These are phyloP conservation scores for Aleurites moluccanus DNA, from an alignment of 441 rosid genomes.

Conservation along the genomic window DNA sequence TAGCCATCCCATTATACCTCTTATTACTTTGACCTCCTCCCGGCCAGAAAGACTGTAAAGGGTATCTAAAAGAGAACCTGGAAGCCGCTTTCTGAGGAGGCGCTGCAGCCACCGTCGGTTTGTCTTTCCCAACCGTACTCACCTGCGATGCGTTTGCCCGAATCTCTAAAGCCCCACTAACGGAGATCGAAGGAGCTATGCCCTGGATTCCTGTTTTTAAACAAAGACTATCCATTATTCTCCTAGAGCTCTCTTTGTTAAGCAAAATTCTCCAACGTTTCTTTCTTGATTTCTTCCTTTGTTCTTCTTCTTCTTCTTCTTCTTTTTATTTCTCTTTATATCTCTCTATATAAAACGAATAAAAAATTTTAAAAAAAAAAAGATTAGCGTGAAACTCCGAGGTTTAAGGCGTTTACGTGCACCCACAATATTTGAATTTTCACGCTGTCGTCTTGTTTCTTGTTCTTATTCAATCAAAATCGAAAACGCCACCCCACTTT, in stretches of 20 bases:
- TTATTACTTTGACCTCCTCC: conserved; percentile 35
- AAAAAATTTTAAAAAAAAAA: background rate
- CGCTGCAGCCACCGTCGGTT: conserved; percentile 31
- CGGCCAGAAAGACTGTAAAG: conserved; percentile 68
- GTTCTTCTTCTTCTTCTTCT: background rate
- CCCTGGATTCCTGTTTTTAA: conserved; percentile 60
- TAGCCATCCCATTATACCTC: conserved; percentile 51
- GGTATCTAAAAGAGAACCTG: conserved; percentile 65
- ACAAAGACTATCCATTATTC: conserved; percentile 60
- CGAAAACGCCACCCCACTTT: background rate
- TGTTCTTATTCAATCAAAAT: background rate
- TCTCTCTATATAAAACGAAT: background rate
- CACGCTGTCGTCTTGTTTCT: conserved; percentile 1
- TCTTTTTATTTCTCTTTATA: background rate
- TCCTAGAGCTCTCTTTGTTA: background rate
- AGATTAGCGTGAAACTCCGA: conserved; percentile 18
- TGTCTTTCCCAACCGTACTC: conserved; percentile 47
- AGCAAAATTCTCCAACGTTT: background rate
- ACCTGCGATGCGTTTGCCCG: conserved; percentile 48
- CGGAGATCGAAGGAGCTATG: conserved; percentile 56
- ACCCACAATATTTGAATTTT: conserved; percentile 37
- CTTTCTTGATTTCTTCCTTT: background rate
- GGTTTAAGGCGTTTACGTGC: conserved; percentile 30
- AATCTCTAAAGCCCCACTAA: conserved; percentile 43
- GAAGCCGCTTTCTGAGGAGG: conserved; percentile 45